Evolutionary conservation across 768 basidiomycete genomes (phyloP), one percentile per base, ranked within the genome.

Genomic region (Amanita polypyramis): DNA sequence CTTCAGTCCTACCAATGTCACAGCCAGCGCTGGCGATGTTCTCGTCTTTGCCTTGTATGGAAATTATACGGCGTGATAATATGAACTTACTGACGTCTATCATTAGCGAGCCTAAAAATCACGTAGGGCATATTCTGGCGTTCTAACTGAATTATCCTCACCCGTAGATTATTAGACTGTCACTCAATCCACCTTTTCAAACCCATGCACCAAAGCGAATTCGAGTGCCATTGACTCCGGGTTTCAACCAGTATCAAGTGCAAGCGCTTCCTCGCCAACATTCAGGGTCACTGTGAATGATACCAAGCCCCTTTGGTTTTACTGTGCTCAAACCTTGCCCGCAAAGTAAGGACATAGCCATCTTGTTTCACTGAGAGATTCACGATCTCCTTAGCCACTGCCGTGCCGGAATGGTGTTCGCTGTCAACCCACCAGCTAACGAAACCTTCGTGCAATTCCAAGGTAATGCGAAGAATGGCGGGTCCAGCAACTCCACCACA

Each of bases 141-240:
- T 46, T 14, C 11, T n/a, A n/a, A 5, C 11, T n/a, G 9, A 25
- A 9, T 9, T 14, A 29, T 27, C 8, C n/a, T 37, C 8, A 15
- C 21, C 37, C 27, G 25, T 7, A 23, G 4, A 32, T n/a, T 11
- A 4, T 38, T 54, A 79, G 75, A 72, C 76, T 14, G 73, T 77
- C 43, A 79, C 79, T 5, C 76, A 80, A 59, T 80, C 78, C 6
- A 74, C 75, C 32, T 82, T 83, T 54, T 64, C 69, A 34, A 56
- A 49, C 41, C 81, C 81, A 23, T 83, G 80, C 60, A 53, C 58
- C 4, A 54, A 60, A 51, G 51, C 65, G 54, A 64, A 25, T 17
- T 19, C 35, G 10, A 39, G 37, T n/a, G 76, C 74, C 32, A 58
- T 72, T 42, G 67, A 75, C 62, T 79, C 79, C 8, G 77, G 75